Conservation (phyloP, 2,329 filamentous ascomycete species). For the Zarea fungicola region DNA sequence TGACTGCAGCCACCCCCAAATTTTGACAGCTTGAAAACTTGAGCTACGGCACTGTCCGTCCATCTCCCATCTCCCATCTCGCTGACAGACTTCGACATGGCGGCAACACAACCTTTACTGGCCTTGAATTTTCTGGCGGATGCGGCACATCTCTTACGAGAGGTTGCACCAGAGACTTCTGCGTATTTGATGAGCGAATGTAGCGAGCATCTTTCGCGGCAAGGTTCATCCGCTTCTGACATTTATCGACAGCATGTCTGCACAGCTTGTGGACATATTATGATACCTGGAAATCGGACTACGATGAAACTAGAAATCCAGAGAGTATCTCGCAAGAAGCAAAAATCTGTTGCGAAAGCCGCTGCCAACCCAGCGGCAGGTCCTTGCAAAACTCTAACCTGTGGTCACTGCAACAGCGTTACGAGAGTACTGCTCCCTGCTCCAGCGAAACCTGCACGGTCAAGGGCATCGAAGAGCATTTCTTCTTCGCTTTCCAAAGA, state of each 20-base stretch:
- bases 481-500: neutral
- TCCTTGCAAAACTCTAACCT: conserved; percentile 37
- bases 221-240: conserved; percentile 40
- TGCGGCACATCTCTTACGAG: conserved; percentile 52
- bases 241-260: conserved; percentile 52
- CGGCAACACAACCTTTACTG: conserved; percentile 18
- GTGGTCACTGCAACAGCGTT: conserved; percentile 39
- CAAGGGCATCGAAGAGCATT: conserved; percentile 20
- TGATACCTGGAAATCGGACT: conserved; percentile 46
- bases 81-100: conserved; percentile 13
- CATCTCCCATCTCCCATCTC: neutral
- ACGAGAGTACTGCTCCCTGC: conserved; percentile 38
- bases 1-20: conserved; percentile 1
- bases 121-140: conserved; percentile 47
- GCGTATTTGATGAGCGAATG: conserved; percentile 54
- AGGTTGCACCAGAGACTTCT: conserved; percentile 50
- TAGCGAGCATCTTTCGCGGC: conserved; percentile 43
- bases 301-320: conserved; percentile 33
- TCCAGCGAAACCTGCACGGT: conserved; percentile 28
- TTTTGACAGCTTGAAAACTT: conserved; percentile 1
- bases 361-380: conserved; percentile 12
- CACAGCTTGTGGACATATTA: conserved; percentile 55
- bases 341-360: neutral
- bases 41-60: neutral
- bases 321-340: conserved; percentile 9